Percentiles rank a stretch among this genome's conserved stretches.
phyloP scores from a whole-genome alignment of 2,329 filamentous ascomycete species.

The Diaporthe citrichinensis region DNA sequence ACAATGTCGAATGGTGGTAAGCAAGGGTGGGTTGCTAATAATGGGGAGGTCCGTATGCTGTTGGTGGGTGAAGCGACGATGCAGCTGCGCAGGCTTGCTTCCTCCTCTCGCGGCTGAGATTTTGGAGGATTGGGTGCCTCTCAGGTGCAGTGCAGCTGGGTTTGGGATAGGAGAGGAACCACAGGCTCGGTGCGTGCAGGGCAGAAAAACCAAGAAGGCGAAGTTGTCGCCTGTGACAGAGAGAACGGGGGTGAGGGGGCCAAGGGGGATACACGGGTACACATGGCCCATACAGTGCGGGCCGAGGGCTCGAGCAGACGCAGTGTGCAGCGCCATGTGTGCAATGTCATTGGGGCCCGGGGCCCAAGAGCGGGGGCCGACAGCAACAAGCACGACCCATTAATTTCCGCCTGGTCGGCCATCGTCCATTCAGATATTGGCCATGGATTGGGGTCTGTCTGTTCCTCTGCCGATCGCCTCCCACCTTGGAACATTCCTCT shows the following conservation, averaged over 20 bases:
- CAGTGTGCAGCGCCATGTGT: not conserved
- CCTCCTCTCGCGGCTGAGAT: slow-evolving; percentile 27
- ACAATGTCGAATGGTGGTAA: slow-evolving; percentile 25
- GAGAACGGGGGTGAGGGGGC: not conserved
- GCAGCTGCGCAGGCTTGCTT: slow-evolving; percentile 20
- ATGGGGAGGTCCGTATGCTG: slow-evolving; percentile 13
- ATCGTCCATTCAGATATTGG: slow-evolving; percentile 30
- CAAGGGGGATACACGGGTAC: slow-evolving; percentile 9
- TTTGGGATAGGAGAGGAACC: slow-evolving; percentile 31
- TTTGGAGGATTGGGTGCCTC: slow-evolving; percentile 36
- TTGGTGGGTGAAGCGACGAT: slow-evolving; percentile 20
- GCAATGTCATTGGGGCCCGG: slow-evolving; percentile 11
- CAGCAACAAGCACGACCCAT: slow-evolving; percentile 13
- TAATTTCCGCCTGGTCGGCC: slow-evolving; percentile 32
- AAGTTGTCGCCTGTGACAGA: slow-evolving; percentile 32
- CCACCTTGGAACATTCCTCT: slow-evolving; percentile 17
- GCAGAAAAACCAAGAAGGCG: slow-evolving; percentile 32
- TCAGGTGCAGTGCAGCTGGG: slow-evolving; percentile 34
- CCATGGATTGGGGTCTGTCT: slow-evolving; percentile 19
- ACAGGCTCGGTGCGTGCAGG: slow-evolving; percentile 34
- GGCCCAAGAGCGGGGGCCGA: slow-evolving; percentile 18
- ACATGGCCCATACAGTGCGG: slow-evolving; percentile 12
- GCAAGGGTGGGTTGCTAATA: slow-evolving; percentile 8
- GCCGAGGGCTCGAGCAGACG: not conserved
- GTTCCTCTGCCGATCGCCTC: slow-evolving; percentile 21